Percentiles rank a stretch among this genome's conserved stretches.
These are phyloP conservation scores for Phyllosticta citribraziliensis DNA, from an alignment of 2,329 filamentous ascomycete species.

Conservation along the genomic window DNA sequence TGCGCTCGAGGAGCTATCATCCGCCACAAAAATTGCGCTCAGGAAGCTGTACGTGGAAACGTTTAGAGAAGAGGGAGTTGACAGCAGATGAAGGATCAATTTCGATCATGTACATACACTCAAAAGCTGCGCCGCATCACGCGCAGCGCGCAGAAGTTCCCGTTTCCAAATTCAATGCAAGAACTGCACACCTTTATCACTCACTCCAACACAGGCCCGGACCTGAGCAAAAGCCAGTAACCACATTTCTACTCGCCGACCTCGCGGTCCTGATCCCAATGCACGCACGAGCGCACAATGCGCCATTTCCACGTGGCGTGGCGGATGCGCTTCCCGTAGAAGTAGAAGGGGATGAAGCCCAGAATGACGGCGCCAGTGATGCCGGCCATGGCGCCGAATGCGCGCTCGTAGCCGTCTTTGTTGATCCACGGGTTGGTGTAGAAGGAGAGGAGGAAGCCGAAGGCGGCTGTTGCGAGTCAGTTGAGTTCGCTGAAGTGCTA, in stretches of 20 bases:
- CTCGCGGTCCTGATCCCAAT: slow-evolving; percentile 46
- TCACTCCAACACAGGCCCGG: too few species aligned
- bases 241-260: slow-evolving; percentile 39
- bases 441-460: slow-evolving; percentile 50
- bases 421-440: slow-evolving; percentile 52
- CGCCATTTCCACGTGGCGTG: slow-evolving; percentile 41
- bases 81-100: too few species aligned
- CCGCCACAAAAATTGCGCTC: too few species aligned
- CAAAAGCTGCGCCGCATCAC: too few species aligned
- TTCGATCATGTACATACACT: too few species aligned
- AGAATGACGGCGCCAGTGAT: slow-evolving; percentile 41
- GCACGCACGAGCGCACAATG: slow-evolving; percentile 33
- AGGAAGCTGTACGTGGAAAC: too few species aligned
- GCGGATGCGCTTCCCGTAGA: slow-evolving; percentile 43
- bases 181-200: too few species aligned
- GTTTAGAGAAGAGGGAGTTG: too few species aligned
- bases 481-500: background rate
- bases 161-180: too few species aligned
- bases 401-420: slow-evolving; percentile 38
- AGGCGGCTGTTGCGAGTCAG: slow-evolving; percentile 30
- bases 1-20: too few species aligned
- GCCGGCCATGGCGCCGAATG: slow-evolving; percentile 49
- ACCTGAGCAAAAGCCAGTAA: too few species aligned
- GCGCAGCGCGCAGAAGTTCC: too few species aligned
- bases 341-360: slow-evolving; percentile 41